phyloP scores from a whole-genome alignment of 192 early-diverging fungal genomes.

The Pilaira anomala region DNA sequence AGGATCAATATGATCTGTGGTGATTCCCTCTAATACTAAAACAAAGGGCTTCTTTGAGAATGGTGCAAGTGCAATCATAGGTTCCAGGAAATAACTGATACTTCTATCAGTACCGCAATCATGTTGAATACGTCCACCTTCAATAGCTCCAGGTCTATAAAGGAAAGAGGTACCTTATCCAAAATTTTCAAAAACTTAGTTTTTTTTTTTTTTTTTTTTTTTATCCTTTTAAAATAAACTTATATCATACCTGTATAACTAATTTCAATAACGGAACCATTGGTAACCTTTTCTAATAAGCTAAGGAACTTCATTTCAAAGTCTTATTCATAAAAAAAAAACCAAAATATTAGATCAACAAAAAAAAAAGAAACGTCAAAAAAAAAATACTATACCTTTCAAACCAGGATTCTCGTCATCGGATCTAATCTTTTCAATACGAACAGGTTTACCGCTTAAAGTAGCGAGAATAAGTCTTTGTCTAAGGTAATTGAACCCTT shows the following conservation, averaged over 20 bases:
- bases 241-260: conserved; percentile 71
- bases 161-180: conserved; percentile 70
- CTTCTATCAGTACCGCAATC: conserved; percentile 83
- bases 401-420: conserved; percentile 87
- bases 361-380: conserved; percentile 1
- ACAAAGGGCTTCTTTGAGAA: conserved; percentile 87
- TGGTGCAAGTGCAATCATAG: conserved; percentile 85
- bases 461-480: conserved; percentile 89
- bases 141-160: conserved; percentile 86
- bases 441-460: conserved; percentile 74
- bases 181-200: neutral
- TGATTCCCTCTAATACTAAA: conserved; percentile 86
- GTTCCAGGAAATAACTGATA: conserved; percentile 95
- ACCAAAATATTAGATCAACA: neutral
- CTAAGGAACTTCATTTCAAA: conserved; percentile 89
- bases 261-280: conserved; percentile 91
- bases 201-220: neutral
- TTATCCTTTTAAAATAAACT: neutral
- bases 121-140: conserved; percentile 80
- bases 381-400: conserved; percentile 51
- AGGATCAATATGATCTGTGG: conserved; percentile 88
- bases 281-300: conserved; percentile 90
- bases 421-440: conserved; percentile 87
- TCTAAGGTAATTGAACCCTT: conserved; percentile 84
- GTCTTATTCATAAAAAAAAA: conserved; percentile 60